Conservation (phyloP, 441 rosid species). For the Theobroma grandiflorum region DNA sequence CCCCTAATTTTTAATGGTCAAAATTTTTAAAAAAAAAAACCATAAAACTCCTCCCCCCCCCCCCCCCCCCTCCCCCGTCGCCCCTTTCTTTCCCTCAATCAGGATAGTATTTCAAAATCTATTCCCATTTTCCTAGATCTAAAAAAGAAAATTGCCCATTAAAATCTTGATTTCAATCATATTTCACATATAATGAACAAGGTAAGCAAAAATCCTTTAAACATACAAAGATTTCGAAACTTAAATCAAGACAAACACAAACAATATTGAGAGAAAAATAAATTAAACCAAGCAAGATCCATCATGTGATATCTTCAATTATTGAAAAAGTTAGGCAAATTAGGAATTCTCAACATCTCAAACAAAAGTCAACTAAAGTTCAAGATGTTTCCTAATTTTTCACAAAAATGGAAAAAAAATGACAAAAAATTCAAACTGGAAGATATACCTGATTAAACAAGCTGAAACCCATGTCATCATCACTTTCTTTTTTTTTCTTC, state of each 20-base stretch:
- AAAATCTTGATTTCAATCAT: too few species aligned
- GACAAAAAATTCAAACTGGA: not conserved
- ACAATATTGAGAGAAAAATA: not conserved
- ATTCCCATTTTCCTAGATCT: too few species aligned
- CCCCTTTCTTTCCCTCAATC: too few species aligned
- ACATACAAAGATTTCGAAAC: not conserved
- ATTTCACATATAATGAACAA: too few species aligned
- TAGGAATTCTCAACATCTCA: not conserved
- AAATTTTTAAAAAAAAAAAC: too few species aligned
- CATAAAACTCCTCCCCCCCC: too few species aligned
- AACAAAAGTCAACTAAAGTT: not conserved
- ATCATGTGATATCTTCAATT: not conserved
- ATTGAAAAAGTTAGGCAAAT: too few species aligned
- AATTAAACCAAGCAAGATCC: not conserved
- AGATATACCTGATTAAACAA: slow-evolving; percentile 36
- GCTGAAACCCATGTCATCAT: slow-evolving; percentile 57
- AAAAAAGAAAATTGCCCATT: too few species aligned
- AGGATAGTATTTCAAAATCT: too few species aligned
- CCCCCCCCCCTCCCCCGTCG: too few species aligned
- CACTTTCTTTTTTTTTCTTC: slow-evolving; percentile 60
- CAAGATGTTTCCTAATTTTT: not conserved
- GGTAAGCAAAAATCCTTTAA: too few species aligned
- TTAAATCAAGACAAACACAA: not conserved
- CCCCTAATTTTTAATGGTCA: too few species aligned
- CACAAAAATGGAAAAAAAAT: not conserved